phyloP scores from a whole-genome alignment of 2,329 filamentous ascomycete genomes.

The Epichloe uncinata region DNA sequence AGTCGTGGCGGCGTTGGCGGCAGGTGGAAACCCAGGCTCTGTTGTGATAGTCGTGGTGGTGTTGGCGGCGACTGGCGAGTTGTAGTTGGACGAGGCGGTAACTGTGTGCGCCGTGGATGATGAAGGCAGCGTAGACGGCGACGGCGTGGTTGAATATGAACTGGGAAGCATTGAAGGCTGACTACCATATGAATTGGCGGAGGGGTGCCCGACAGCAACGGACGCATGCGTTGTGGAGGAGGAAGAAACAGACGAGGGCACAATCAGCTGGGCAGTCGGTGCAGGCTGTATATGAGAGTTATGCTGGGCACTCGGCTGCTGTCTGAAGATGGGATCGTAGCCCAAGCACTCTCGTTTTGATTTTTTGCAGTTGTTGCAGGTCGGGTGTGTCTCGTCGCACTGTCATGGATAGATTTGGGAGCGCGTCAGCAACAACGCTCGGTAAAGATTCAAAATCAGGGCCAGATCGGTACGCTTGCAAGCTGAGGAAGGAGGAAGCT shows the following conservation, averaged over 20 bases:
- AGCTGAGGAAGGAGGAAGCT: background rate
- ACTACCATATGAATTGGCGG: slow-evolving; percentile 29
- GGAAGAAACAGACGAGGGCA: slow-evolving; percentile 19
- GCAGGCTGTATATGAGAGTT: slow-evolving; percentile 38
- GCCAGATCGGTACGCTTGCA: background rate
- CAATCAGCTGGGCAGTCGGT: slow-evolving; percentile 18
- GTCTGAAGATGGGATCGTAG: slow-evolving; percentile 80
- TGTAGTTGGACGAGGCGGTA: slow-evolving; percentile 19
- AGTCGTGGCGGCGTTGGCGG: slow-evolving; percentile 37
- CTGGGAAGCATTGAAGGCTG: slow-evolving; percentile 31
- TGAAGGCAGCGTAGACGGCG: slow-evolving; percentile 19
- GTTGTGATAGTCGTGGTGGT: slow-evolving; percentile 30
- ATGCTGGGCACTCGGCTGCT: slow-evolving; percentile 58
- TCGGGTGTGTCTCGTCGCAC: slow-evolving; percentile 94
- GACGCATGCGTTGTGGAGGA: slow-evolving; percentile 11
- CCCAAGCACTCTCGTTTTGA: slow-evolving; percentile 77
- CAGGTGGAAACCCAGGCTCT: slow-evolving; percentile 23
- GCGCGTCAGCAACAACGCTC: slow-evolving; percentile 6
- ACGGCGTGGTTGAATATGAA: slow-evolving; percentile 23
- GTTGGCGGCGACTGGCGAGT: slow-evolving; percentile 27
- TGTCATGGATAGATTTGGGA: slow-evolving; percentile 21
- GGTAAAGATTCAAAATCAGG: background rate
- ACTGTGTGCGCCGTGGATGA: slow-evolving; percentile 9
- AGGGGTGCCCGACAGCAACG: slow-evolving; percentile 13
- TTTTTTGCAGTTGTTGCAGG: slow-evolving; percentile 85